phyloP scores from a whole-genome alignment of 2,329 filamentous ascomycete species.

The Penicillium palitans region DNA sequence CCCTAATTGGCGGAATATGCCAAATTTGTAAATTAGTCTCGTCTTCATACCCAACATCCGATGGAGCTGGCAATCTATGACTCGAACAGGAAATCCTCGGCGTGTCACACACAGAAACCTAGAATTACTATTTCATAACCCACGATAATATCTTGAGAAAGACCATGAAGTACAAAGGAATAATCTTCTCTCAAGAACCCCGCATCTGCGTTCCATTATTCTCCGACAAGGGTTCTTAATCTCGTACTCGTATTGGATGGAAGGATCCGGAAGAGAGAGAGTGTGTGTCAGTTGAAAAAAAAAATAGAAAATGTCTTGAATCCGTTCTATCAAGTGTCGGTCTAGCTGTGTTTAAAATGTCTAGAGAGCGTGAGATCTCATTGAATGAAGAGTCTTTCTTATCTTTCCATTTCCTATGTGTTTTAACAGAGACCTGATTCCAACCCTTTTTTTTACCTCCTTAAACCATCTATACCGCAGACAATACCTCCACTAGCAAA shows the following conservation, averaged over 20 bases:
- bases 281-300: background rate
- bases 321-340: conserved; percentile 10
- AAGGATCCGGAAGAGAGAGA: conserved; percentile 14
- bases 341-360: conserved; percentile 22
- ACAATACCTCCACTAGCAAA: background rate
- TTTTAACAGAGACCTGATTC: background rate
- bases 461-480: background rate
- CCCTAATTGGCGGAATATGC: background rate
- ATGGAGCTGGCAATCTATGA: background rate
- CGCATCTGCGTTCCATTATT: conserved; percentile 15
- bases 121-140: background rate
- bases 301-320: background rate
- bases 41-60: background rate
- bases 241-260: conserved; percentile 22
- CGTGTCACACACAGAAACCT: background rate
- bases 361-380: conserved; percentile 1
- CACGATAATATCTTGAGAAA: background rate
- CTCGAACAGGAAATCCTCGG: background rate
- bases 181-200: conserved; percentile 13
- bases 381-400: background rate
- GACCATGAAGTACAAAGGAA: background rate
- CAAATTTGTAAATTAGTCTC: background rate
- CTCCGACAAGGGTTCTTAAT: conserved; percentile 12
- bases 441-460: background rate
- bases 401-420: background rate